A percentile compares a stretch with the other conserved stretches of the same genome.
Conservation (phyloP, 2,329 filamentous ascomycete species). For the Pseudogymnoascus pannorum region DNA sequence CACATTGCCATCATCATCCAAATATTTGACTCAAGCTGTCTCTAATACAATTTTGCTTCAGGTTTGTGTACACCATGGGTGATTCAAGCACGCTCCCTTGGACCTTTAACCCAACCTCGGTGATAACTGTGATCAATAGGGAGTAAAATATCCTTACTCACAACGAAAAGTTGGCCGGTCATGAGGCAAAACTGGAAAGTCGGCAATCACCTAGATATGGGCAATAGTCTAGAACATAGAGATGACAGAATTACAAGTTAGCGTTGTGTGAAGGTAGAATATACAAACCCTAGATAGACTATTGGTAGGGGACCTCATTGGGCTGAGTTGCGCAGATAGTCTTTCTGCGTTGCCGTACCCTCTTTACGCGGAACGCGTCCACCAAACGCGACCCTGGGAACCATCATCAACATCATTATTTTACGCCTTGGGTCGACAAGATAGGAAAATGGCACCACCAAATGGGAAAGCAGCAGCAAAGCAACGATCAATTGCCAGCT, state of each 20-base stretch:
- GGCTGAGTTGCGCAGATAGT: not conserved
- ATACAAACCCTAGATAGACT: no score
- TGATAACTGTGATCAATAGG: not conserved
- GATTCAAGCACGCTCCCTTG: not conserved
- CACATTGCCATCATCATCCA: not conserved
- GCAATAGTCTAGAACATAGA: not conserved
- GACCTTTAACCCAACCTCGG: not conserved
- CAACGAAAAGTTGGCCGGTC: not conserved
- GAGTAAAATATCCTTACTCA: not conserved
- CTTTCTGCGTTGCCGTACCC: not conserved
- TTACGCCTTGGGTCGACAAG: not conserved
- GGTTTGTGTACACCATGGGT: not conserved
- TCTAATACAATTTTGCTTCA: no score
- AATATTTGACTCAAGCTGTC: not conserved
- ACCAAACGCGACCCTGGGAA: constrained; percentile 8
- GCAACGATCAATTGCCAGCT: constrained; percentile 78
- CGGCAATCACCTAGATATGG: not conserved
- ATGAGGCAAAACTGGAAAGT: not conserved
- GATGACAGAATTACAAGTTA: not conserved
- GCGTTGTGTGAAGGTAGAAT: not conserved
- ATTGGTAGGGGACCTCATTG: no score
- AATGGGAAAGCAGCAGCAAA: constrained; percentile 34
- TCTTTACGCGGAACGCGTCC: constrained; percentile 16
- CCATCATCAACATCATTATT: constrained; percentile 6
- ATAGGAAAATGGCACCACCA: constrained; percentile 22